These are phyloP conservation scores for Zygoascus hellenicus DNA, from an alignment of 1,139 yeast genomes.

Conservation along the genomic window DNA sequence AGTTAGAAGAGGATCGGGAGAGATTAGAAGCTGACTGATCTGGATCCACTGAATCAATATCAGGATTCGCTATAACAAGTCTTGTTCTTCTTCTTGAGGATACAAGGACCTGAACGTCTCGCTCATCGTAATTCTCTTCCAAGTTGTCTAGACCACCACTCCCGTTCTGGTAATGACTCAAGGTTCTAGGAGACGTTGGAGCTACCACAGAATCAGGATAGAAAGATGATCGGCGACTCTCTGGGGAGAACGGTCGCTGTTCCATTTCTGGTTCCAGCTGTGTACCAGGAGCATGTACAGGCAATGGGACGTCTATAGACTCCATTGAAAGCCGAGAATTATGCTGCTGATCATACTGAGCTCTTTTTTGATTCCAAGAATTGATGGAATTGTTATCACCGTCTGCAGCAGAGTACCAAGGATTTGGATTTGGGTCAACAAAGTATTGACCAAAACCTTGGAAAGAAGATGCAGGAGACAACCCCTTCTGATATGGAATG, in stretches of 20 bases:
- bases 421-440: conserved; percentile 14
- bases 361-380: conserved; percentile 30
- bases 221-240: not conserved
- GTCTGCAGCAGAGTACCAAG: conserved; percentile 13
- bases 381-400: conserved; percentile 25
- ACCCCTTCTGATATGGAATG: conserved; percentile 7
- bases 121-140: conserved; percentile 39
- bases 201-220: not conserved
- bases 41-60: conserved; percentile 13
- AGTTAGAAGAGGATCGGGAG: conserved; percentile 2
- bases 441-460: conserved; percentile 13
- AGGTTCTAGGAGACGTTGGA: not conserved
- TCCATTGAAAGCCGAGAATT: conserved; percentile 6
- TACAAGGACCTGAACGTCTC: conserved; percentile 71
- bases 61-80: conserved; percentile 61
- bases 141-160: conserved; percentile 16
- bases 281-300: conserved; percentile 8
- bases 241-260: conserved; percentile 2
- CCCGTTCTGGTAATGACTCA: too few species aligned
- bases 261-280: conserved; percentile 6
- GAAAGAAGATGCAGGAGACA: conserved; percentile 18
- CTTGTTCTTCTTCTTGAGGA: conserved; percentile 62
- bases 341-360: conserved; percentile 16
- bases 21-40: not conserved
- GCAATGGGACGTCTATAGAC: not conserved